Evolutionary conservation across 495 filamentous ascomycete genomes (phyloP), one percentile per base, ranked within the genome.

Genomic region (Pyronema domesticum): DNA sequence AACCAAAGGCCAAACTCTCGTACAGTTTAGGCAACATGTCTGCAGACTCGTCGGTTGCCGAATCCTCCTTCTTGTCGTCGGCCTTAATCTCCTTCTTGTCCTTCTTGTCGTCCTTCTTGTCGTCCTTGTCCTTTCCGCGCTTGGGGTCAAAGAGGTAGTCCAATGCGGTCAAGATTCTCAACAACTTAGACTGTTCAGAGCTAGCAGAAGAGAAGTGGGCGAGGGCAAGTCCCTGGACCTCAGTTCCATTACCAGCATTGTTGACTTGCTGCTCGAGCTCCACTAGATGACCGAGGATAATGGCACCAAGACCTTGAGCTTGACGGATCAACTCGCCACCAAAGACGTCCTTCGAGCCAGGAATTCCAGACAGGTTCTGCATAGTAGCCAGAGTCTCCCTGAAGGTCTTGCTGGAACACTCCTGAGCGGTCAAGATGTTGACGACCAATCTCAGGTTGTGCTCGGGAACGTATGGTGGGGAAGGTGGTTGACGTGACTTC

Each of bases 381-480:
- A 99, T 96, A 7, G 91, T 89, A 14, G 93, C 89, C 45, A 96
- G 76, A 0, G 93, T 95, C 63, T 96, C 89, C 60, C 86, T 81
- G 75, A 96, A 96, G 1, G 89, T 95, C 71, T 94, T 94, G 47
- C 85, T 87, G 60, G 83, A 91, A 70, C 91, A 99, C 66, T 99
- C 91, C 33, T 87, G 83, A 51, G 91, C 89, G 10, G 89, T 84
- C 57, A 99, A 81, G 56, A 99, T 94, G 60, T 93, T 91, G 61
- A 95, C 85, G 8, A 99, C 87, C 40, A 96, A 73, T 63, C 82
- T 84, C 58, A 99, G 74, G 67, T 95, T 94, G 59, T 85, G 74
- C 40, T 89, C 85, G 0, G 93, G 89, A 45, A 99, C 80, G 18
- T 86, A 78, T 19, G 91, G 91, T 49, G 89, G 87, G 23, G 80